Evolutionary conservation across 257 asterid species (phyloP), one percentile per base, ranked within the genome.

Genomic region (Anisodus acutangulus): DNA sequence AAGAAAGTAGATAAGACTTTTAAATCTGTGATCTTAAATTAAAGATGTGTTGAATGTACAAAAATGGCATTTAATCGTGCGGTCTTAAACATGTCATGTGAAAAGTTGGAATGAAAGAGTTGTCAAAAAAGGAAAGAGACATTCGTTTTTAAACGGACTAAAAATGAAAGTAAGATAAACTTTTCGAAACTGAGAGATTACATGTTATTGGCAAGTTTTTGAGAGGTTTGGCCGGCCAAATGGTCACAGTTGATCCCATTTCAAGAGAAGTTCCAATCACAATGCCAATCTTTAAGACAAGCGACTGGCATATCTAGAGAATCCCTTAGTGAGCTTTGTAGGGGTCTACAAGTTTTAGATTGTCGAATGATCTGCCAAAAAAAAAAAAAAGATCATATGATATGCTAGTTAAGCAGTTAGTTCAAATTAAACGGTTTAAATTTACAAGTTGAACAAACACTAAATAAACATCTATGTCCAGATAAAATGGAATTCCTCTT

Each of bases 221-320:
- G 55, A 86, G 47, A 74, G 83, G 58, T 78, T 80, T 83, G 71
- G 79, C 82, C 76, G 84, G 49, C 83, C 85, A 47, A 80, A 55
- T 86, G 81, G 85, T 81, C 85, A 87, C 84, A 49, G 84, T 83
- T 41, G 72, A 11, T 53, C 95, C 90, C 58, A 88, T 62, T 53
- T 9, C 45, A 41, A 41, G 45, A 41, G 45, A 41, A 41, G 6
- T 41, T 3, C 45, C 45, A 41, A 41, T 41, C 45, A 41, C 45
- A 41, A 41, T 5, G 6, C 45, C 45, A 41, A 41, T 41, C 5
- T 41, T 41, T 41, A 41, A 41, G 45, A 41, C 45, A 4, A 41
- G 45, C 11, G 85, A 31, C 35, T 78, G 86, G 66, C 49, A 54
- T 68, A 49, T 11, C 87, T 53, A 82, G 31, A 79, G 83, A 83